A percentile compares a stretch with the other conserved stretches of the same genome.
phyloP scores from a whole-genome alignment of 2,329 filamentous ascomycete genomes.

The Coniochaeta sp. region DNA sequence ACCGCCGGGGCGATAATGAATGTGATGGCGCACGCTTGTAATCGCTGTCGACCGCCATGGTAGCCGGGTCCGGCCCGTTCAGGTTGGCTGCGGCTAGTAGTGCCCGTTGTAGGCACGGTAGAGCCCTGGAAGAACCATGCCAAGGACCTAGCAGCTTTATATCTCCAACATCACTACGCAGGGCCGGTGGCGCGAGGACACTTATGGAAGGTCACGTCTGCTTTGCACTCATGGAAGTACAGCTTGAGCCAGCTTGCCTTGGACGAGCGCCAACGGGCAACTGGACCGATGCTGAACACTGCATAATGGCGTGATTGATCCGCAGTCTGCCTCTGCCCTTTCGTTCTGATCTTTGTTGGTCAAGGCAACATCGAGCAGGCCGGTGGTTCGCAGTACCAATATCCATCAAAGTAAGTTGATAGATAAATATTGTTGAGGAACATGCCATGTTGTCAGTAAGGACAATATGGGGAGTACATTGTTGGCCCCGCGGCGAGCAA shows the following conservation, averaged over 20 bases:
- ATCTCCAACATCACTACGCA: neutral
- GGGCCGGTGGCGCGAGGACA: too few species aligned
- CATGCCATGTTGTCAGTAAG: too few species aligned
- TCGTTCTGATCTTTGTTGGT: neutral
- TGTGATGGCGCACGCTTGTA: slow-evolving; percentile 1
- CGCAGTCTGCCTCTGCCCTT: neutral
- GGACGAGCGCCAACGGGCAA: neutral
- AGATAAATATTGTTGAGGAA: too few species aligned
- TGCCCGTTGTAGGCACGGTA: neutral
- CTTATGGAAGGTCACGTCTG: neutral
- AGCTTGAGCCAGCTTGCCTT: neutral
- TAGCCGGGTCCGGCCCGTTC: neutral
- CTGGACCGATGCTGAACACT: neutral
- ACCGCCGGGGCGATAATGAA: neutral
- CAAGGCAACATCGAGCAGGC: neutral
- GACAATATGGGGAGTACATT: too few species aligned
- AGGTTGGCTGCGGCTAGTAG: neutral
- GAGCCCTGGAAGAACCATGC: neutral
- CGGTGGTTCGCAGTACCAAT: too few species aligned
- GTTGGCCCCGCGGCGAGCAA: too few species aligned
- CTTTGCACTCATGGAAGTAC: neutral
- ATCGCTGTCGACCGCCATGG: neutral
- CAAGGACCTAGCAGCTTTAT: neutral
- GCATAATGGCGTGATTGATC: neutral
- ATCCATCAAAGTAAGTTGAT: too few species aligned